These are phyloP conservation scores for Nelumbo lutea DNA, from an alignment of 164 flowering plant species.

Conservation along the genomic window DNA sequence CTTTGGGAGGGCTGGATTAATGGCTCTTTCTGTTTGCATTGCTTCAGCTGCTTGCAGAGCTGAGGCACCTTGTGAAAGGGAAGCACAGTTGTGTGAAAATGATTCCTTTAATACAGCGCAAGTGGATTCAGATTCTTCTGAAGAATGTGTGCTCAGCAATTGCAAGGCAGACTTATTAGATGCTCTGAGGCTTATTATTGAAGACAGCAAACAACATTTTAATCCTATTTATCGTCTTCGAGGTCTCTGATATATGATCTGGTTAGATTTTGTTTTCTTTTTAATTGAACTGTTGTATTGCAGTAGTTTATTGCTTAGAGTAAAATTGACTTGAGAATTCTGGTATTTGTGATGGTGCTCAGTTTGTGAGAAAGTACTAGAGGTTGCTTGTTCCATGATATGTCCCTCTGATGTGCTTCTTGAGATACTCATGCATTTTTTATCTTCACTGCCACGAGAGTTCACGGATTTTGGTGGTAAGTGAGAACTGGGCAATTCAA, in stretches of 20 bases:
- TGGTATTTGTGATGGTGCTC: constrained; percentile 14
- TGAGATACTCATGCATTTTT: constrained; percentile 61
- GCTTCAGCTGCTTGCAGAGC: constrained; percentile 49
- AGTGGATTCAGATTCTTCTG: constrained; percentile 21
- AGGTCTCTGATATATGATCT: constrained; percentile 45
- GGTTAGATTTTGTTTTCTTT: constrained; percentile 2
- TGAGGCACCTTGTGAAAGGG: constrained; percentile 12
- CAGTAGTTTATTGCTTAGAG: neutral
- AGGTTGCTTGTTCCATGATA: constrained; percentile 60
- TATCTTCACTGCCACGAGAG: constrained; percentile 73
- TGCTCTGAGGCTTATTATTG: constrained; percentile 56
- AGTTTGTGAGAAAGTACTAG: constrained; percentile 72
- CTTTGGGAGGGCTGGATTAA: constrained; percentile 85
- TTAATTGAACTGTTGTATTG: neutral
- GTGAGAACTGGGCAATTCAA: constrained; percentile 6
- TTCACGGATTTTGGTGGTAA: constrained; percentile 75
- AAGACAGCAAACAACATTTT: constrained; percentile 89
- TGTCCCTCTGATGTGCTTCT: constrained; percentile 48
- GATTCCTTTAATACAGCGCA: constrained; percentile 12
- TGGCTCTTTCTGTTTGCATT: constrained; percentile 80
- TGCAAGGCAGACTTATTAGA: constrained; percentile 46
- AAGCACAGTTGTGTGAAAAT: constrained; percentile 17
- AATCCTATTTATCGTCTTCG: constrained; percentile 79
- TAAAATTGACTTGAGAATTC: neutral
- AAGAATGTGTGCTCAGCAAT: constrained; percentile 15